A percentile compares a stretch with the other conserved stretches of the same genome.
Evolutionary conservation across 495 filamentous ascomycete genomes (phyloP).

Genomic region (Neurospora discreta): DNA sequence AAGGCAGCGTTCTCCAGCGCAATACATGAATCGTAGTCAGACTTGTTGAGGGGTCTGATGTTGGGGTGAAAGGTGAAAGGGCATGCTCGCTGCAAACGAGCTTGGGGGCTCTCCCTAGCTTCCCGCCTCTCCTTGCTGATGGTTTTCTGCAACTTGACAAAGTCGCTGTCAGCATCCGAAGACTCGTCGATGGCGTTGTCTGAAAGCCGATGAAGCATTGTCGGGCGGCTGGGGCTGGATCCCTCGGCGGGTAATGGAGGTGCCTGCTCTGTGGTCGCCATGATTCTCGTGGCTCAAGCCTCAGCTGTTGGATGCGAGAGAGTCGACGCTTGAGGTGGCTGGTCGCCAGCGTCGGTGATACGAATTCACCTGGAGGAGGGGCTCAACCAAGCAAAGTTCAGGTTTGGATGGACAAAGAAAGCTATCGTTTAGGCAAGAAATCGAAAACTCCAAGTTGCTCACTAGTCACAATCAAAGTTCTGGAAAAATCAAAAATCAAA

Average conservation of each 20-base stretch:
- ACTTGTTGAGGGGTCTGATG: slow-evolving; percentile 56
- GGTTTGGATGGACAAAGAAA: background rate
- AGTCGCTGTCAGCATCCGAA: slow-evolving; percentile 24
- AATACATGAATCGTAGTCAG: slow-evolving; percentile 67
- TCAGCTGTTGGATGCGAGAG: background rate
- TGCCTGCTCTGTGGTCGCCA: background rate
- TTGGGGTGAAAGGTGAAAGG: slow-evolving; percentile 41
- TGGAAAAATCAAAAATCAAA: too few species aligned
- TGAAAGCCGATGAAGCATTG: background rate
- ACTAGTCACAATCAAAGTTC: background rate
- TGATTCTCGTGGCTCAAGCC: background rate
- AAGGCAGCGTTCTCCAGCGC: slow-evolving; percentile 68
- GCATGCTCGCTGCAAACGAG: slow-evolving; percentile 16
- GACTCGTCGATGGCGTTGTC: slow-evolving; percentile 25
- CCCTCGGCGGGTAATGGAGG: background rate
- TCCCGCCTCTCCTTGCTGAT: slow-evolving; percentile 20
- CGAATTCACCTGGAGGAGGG: background rate
- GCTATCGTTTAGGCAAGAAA: background rate
- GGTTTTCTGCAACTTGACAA: slow-evolving; percentile 17
- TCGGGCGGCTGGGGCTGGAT: background rate
- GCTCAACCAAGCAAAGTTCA: background rate
- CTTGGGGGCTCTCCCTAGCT: slow-evolving; percentile 17
- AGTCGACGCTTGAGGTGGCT: background rate
- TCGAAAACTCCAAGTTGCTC: background rate
- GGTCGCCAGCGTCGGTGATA: background rate